These are phyloP conservation scores for Boletus tomentosulus DNA, from an alignment of 768 basidiomycete genomes.

Conservation along the genomic window DNA sequence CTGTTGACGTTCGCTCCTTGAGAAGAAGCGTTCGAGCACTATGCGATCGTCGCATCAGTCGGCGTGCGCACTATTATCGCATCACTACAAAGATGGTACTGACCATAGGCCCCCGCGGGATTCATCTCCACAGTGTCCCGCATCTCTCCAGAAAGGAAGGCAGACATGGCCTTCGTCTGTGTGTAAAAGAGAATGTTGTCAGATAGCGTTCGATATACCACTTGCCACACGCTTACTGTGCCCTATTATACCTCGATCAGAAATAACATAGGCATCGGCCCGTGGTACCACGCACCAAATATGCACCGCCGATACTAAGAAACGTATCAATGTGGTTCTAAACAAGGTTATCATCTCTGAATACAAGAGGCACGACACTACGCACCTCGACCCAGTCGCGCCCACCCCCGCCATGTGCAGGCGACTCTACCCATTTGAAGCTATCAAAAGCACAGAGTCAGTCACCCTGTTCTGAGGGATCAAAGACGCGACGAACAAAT, in stretches of 20 bases:
- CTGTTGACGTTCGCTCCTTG: constrained; percentile 78
- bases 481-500: constrained; percentile 61
- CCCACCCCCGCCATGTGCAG: constrained; percentile 76
- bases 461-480: neutral
- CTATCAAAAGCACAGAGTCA: constrained; percentile 35
- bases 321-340: constrained; percentile 84
- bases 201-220: neutral
- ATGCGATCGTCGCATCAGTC: neutral
- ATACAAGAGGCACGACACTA: neutral
- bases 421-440: constrained; percentile 96
- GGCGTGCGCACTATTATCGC: neutral
- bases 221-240: constrained; percentile 49
- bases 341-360: neutral
- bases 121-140: constrained; percentile 86
- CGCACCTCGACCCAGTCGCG: constrained; percentile 85
- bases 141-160: constrained; percentile 95
- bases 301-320: constrained; percentile 81
- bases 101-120: constrained; percentile 75
- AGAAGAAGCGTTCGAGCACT: constrained; percentile 90
- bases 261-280: neutral
- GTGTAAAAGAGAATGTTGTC: neutral
- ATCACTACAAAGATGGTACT: constrained; percentile 4
- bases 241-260: constrained; percentile 42
- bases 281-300: constrained; percentile 52
- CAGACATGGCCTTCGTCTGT: constrained; percentile 90